A percentile compares a stretch with the other conserved stretches of the same genome.
phyloP scores from a whole-genome alignment of 2,329 filamentous ascomycete species.

The Fonsecaea multimorphosa region DNA sequence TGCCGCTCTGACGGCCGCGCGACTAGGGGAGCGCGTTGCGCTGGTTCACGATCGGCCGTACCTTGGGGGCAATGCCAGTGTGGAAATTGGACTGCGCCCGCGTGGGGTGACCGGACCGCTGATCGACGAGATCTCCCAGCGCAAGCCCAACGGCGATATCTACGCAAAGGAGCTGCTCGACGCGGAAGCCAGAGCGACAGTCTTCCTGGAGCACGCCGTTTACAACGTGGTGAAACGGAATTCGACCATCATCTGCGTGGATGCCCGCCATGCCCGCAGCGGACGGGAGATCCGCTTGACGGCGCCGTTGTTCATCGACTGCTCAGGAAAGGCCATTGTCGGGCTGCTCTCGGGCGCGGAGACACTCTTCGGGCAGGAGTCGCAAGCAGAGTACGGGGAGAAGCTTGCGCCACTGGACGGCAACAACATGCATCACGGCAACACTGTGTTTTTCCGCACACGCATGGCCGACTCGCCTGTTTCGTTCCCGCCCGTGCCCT shows the following conservation, averaged over 20 bases:
- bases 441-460: constrained; percentile 26
- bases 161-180: constrained; percentile 12
- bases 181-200: constrained; percentile 14
- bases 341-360: constrained; percentile 12
- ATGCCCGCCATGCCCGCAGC: constrained; percentile 21
- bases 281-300: constrained; percentile 15
- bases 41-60: constrained; percentile 20
- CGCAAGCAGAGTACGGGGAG: constrained; percentile 67
- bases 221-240: neutral
- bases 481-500: constrained; percentile 19
- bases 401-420: constrained; percentile 61
- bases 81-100: constrained; percentile 23
- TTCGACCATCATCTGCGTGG: constrained; percentile 11
- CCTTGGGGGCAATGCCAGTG: constrained; percentile 23
- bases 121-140: constrained; percentile 19
- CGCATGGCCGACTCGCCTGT: constrained; percentile 1
- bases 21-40: constrained; percentile 18
- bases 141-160: constrained; percentile 19
- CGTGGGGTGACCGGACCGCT: constrained; percentile 19
- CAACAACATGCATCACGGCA: constrained; percentile 17
- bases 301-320: constrained; percentile 20
- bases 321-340: constrained; percentile 17
- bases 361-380: constrained; percentile 23
- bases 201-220: constrained; percentile 21
- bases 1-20: constrained; percentile 16